phyloP scores from a whole-genome alignment of 495 filamentous ascomycete species.

The Aspergillus ostianus region DNA sequence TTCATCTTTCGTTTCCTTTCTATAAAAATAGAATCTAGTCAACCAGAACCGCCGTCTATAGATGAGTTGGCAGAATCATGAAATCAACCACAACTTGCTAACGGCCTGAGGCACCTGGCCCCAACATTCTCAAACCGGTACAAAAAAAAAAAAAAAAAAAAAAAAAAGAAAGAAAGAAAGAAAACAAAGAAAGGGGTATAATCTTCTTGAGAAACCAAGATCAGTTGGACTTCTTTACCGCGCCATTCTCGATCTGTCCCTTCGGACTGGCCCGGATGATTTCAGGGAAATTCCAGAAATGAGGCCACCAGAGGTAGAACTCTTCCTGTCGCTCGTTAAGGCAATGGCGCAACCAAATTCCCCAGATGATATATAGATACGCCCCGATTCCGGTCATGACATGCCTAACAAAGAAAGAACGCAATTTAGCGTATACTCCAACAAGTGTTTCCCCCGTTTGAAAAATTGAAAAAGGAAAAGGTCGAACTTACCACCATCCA shows the following conservation, averaged over 20 bases:
- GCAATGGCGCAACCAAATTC: slow-evolving; percentile 81
- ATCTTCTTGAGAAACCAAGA: background rate
- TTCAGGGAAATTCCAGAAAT: slow-evolving; percentile 63
- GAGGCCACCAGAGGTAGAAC: slow-evolving; percentile 72
- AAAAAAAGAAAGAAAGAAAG: too few relatives aligned
- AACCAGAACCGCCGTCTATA: slow-evolving; percentile 7
- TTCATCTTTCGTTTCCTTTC: slow-evolving; percentile 4
- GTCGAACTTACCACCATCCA: slow-evolving; percentile 84
- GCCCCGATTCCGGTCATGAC: slow-evolving; percentile 66
- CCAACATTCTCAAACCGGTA: slow-evolving; percentile 3
- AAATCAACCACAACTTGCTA: background rate
- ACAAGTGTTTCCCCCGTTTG: background rate
- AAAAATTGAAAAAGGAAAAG: background rate
- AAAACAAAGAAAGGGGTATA: slow-evolving; percentile 1
- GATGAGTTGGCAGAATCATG: background rate
- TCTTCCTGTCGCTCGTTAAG: slow-evolving; percentile 75
- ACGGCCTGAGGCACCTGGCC: slow-evolving; percentile 20
- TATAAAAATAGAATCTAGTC: slow-evolving; percentile 8
- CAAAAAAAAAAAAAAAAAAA: slow-evolving; percentile 11
- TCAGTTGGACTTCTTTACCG: slow-evolving; percentile 45
- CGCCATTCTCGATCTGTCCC: slow-evolving; percentile 26
- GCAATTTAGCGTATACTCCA: slow-evolving; percentile 9
- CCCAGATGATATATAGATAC: slow-evolving; percentile 83
- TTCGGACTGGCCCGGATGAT: slow-evolving; percentile 45
- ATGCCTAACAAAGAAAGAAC: slow-evolving; percentile 45